These are phyloP conservation scores for Tricholoma furcatifolium DNA, from an alignment of 768 basidiomycete species.

Conservation along the genomic window DNA sequence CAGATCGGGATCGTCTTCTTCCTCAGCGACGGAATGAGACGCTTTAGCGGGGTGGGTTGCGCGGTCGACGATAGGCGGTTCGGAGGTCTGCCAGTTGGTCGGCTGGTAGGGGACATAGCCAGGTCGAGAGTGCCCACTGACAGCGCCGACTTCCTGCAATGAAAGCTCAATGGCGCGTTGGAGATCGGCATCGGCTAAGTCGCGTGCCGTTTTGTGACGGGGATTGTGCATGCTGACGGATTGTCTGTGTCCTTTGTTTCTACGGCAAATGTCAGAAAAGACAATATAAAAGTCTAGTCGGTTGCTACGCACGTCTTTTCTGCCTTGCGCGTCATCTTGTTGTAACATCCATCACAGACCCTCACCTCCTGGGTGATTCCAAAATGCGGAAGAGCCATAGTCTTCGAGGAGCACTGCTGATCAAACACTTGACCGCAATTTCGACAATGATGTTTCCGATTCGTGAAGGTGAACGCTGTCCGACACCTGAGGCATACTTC, in stretches of 20 bases:
- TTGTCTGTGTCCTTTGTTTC: conserved; percentile 52
- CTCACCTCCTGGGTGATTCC: conserved; percentile 91
- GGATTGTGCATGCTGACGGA: conserved; percentile 53
- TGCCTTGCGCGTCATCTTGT: conserved; percentile 70
- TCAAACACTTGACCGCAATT: conserved; percentile 98
- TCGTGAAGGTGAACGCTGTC: conserved; percentile 88
- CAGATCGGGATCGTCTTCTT: conserved; percentile 89
- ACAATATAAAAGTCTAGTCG: background rate
- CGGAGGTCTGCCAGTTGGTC: conserved; percentile 57
- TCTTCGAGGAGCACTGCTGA: conserved; percentile 86
- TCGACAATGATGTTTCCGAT: conserved; percentile 97
- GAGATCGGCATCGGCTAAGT: conserved; percentile 81
- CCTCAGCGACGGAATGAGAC: conserved; percentile 26
- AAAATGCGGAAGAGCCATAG: conserved; percentile 84
- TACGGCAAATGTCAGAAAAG: conserved; percentile 14
- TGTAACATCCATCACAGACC: conserved; percentile 88
- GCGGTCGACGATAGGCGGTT: conserved; percentile 69
- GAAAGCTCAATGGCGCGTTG: conserved; percentile 93
- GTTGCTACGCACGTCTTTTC: conserved; percentile 47
- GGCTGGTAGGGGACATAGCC: conserved; percentile 74
- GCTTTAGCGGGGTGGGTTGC: conserved; percentile 38
- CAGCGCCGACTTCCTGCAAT: conserved; percentile 68
- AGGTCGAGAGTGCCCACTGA: conserved; percentile 46
- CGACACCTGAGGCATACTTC: conserved; percentile 94
- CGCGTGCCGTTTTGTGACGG: conserved; percentile 56